Evolutionary conservation across 495 filamentous ascomycete species (phyloP).

Genomic region (Aspergillus cristatus): DNA sequence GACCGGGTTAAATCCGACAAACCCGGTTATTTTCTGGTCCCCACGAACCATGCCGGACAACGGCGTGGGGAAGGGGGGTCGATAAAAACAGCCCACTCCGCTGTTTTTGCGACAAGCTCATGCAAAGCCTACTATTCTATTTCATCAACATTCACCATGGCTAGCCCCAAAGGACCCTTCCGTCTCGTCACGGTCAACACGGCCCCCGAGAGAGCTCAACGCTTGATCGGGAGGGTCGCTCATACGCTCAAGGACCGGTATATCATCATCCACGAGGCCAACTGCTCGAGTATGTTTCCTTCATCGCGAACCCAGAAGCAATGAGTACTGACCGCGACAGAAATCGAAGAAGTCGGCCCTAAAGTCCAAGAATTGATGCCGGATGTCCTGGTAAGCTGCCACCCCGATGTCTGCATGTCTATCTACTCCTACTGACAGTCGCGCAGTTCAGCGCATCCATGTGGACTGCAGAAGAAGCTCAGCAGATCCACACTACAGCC

Average conservation of each 20-base stretch:
- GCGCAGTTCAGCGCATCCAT: conserved; percentile 60
- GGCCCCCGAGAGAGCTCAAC: conserved; percentile 54
- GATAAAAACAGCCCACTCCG: too few relatives aligned
- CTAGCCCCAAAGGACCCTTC: conserved; percentile 48
- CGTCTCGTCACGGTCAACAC: conserved; percentile 61
- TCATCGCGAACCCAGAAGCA: not conserved
- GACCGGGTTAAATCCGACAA: conserved; percentile 4
- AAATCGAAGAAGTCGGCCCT: conserved; percentile 41
- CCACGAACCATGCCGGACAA: conserved; percentile 4
- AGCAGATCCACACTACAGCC: conserved; percentile 46
- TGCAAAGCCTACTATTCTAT: too few relatives aligned
- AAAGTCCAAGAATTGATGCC: conserved; percentile 42
- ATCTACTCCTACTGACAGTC: too few relatives aligned
- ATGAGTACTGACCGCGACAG: conserved; percentile 17
- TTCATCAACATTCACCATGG: too few relatives aligned
- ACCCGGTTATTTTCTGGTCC: conserved; percentile 2
- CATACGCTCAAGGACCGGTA: conserved; percentile 51
- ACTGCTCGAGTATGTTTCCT: conserved; percentile 41
- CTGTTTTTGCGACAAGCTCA: too few relatives aligned
- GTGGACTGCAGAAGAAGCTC: conserved; percentile 53
- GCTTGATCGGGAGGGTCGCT: conserved; percentile 48
- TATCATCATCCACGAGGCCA: conserved; percentile 49
- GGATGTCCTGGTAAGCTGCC: conserved; percentile 37
- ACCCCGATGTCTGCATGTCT: conserved; percentile 9
- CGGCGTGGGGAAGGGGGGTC: conserved; percentile 5